These are phyloP conservation scores for Penicillium sp. DNA, from an alignment of 2,329 filamentous ascomycete genomes.

Conservation along the genomic window DNA sequence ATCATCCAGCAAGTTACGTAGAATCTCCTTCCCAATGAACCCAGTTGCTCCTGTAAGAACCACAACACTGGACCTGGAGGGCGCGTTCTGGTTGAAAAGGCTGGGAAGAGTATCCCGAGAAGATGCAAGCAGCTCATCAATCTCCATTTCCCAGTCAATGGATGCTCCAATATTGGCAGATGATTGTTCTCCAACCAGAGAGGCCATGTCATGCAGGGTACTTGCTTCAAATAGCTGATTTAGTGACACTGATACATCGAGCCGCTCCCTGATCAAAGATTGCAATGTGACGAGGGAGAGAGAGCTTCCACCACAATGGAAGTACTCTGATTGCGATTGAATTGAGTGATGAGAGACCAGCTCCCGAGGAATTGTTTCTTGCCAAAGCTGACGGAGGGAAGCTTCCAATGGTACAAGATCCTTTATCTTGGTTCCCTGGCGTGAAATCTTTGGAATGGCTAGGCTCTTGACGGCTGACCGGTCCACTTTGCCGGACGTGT, in stretches of 20 bases:
- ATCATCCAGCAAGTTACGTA: constrained; percentile 13
- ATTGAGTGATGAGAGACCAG: constrained; percentile 11
- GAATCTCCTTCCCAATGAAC: constrained; percentile 22
- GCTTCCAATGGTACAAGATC: constrained; percentile 8
- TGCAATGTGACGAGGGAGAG: constrained; percentile 16
- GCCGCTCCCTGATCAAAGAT: constrained; percentile 10
- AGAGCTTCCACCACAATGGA: constrained; percentile 22
- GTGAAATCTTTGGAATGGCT: constrained; percentile 3
- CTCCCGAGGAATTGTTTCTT: constrained; percentile 14
- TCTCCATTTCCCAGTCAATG: constrained; percentile 18
- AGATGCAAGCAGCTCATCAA: constrained; percentile 1
- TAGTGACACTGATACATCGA: constrained; percentile 12
- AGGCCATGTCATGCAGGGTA: constrained; percentile 17
- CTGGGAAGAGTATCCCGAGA: background rate
- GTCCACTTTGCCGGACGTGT: constrained; percentile 31
- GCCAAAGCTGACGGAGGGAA: constrained; percentile 17
- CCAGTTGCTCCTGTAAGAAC: constrained; percentile 21
- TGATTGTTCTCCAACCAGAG: constrained; percentile 6
- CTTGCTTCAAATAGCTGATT: constrained; percentile 20
- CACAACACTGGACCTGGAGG: constrained; percentile 3
- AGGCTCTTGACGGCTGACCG: constrained; percentile 13
- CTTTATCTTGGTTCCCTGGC: background rate
- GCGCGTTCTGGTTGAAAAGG: background rate
- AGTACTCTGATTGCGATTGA: constrained; percentile 18
- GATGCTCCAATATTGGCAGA: background rate